phyloP scores from a whole-genome alignment of 176 grass and related monocot genomes.

The Oryza nivara region DNA sequence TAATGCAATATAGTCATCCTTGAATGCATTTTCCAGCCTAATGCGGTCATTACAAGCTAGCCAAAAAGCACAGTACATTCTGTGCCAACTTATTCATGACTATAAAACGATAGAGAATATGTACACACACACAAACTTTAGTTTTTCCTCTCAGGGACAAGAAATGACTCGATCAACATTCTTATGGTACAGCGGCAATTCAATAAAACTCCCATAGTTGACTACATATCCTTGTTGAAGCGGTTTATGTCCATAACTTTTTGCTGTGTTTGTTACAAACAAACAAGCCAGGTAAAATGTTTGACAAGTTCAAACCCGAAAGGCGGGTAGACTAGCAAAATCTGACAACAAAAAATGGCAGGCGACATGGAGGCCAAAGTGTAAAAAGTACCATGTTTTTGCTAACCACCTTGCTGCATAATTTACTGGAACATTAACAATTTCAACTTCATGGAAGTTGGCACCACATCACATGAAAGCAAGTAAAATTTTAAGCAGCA shows the following conservation, averaged over 20 bases:
- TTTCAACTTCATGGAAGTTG: conserved; percentile 1
- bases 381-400: neutral
- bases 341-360: neutral
- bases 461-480: neutral
- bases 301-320: neutral
- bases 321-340: neutral
- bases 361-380: neutral
- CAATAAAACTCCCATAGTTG: neutral
- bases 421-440: conserved; percentile 6
- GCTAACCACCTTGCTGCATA: neutral
- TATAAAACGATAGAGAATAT: neutral
- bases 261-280: neutral
- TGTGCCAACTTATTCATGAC: conserved; percentile 3
- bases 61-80: conserved; percentile 2
- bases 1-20: neutral
- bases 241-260: neutral
- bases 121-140: neutral
- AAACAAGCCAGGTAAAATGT: neutral
- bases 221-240: neutral
- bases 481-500: conserved; percentile 5
- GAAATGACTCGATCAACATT: neutral
- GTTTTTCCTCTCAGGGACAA: neutral
- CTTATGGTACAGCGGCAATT: neutral
- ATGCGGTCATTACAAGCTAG: neutral
- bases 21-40: neutral